Percentiles rank a stretch among this genome's conserved stretches.
phyloP scores from a whole-genome alignment of 352 stramenopile species.

The Pythium monospermum region DNA sequence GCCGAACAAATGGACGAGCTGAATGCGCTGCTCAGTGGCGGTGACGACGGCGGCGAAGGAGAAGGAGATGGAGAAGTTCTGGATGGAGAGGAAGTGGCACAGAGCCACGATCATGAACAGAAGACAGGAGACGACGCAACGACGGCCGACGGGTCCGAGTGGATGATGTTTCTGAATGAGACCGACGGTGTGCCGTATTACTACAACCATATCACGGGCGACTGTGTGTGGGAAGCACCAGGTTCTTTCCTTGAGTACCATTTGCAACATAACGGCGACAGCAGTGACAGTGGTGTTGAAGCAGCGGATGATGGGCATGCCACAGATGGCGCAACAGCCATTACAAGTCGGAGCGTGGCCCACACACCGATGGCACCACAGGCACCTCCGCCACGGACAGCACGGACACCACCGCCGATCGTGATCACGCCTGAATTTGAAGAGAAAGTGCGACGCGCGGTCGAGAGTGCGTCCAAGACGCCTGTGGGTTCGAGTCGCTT shows the following conservation, averaged over 20 bases:
- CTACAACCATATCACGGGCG: conserved; percentile 50
- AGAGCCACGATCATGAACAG: neutral
- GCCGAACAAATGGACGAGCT: conserved; percentile 60
- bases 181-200: conserved; percentile 64
- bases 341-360: neutral
- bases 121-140: neutral
- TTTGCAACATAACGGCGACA: conserved; percentile 13
- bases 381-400: neutral
- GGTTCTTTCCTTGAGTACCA: conserved; percentile 45
- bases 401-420: neutral
- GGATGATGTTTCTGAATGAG: conserved; percentile 73
- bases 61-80: neutral
- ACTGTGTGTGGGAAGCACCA: conserved; percentile 65
- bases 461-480: conserved; percentile 38
- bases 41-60: conserved; percentile 21
- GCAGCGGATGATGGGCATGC: neutral
- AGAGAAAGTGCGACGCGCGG: conserved; percentile 44
- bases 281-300: too few relatives aligned
- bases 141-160: conserved; percentile 19
- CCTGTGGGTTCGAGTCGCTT: conserved; percentile 38
- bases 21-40: conserved; percentile 47
- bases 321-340: neutral
- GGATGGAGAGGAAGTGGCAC: neutral
- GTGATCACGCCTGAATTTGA: conserved; percentile 44
- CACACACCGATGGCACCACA: neutral